Conservation (phyloP, 2,329 filamentous ascomycete species). For the Penicillium sp. region DNA sequence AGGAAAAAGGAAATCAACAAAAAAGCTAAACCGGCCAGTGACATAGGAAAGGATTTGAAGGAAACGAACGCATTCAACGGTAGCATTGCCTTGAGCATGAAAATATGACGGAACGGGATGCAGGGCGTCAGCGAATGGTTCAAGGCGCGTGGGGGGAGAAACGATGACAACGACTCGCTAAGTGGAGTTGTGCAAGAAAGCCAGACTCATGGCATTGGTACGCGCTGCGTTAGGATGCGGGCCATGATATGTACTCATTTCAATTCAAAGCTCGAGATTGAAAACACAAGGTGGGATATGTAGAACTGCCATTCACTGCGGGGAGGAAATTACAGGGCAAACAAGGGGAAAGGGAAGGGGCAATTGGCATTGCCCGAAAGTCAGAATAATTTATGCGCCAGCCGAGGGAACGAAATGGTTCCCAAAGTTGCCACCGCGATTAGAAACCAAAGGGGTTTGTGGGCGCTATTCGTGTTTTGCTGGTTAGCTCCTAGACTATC, state of each 20-base stretch:
- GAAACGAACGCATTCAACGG: constrained; percentile 7
- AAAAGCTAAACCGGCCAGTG: constrained; percentile 1
- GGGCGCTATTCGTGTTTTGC: constrained; percentile 51
- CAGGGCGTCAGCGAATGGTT: constrained; percentile 3
- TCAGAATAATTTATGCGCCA: constrained; percentile 31
- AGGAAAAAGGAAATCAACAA: constrained; percentile 1
- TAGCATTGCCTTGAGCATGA: constrained; percentile 12
- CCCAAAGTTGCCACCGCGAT: constrained; percentile 3
- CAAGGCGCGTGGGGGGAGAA: constrained; percentile 11
- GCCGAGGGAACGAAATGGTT: background rate
- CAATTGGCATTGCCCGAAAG: constrained; percentile 15
- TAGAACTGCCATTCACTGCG: constrained; percentile 5
- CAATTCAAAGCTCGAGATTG: constrained; percentile 11
- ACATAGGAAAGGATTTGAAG: constrained; percentile 9
- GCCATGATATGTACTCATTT: constrained; percentile 26
- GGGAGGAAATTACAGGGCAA: constrained; percentile 1
- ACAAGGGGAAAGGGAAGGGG: background rate
- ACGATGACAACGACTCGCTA: constrained; percentile 14
- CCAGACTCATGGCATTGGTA: constrained; percentile 14
- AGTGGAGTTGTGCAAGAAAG: constrained; percentile 10
- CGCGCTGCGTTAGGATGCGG: constrained; percentile 10
- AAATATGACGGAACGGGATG: constrained; percentile 13
- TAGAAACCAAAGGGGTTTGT: constrained; percentile 71
- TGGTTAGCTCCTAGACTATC: constrained; percentile 12
- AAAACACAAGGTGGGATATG: constrained; percentile 19